phyloP scores from a whole-genome alignment of 192 early-diverging fungal species.

The Podila clonocystis region DNA sequence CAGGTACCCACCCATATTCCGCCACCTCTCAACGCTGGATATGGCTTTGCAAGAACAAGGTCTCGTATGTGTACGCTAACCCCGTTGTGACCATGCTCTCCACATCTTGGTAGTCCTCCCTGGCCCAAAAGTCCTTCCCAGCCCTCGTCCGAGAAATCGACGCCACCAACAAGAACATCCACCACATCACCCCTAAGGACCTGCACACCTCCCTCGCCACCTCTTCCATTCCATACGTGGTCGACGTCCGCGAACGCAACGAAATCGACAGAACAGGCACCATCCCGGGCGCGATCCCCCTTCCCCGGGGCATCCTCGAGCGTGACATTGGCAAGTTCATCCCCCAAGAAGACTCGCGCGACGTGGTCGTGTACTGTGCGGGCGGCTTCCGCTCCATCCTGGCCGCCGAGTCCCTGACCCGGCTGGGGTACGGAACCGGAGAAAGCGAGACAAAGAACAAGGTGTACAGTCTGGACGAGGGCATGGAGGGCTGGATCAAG shows the following conservation, averaged over 20 bases:
- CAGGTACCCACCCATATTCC: too few relatives aligned
- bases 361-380: constrained; percentile 64
- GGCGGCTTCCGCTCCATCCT: constrained; percentile 61
- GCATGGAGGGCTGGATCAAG: constrained; percentile 62
- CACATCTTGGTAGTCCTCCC: constrained; percentile 3
- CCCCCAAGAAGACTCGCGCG: constrained; percentile 46
- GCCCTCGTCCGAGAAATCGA: constrained; percentile 43
- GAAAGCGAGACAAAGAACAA: constrained; percentile 17
- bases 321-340: constrained; percentile 57
- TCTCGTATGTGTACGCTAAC: background rate
- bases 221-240: constrained; percentile 23
- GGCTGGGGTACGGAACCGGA: constrained; percentile 54
- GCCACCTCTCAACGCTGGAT: too few relatives aligned
- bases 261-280: constrained; percentile 53
- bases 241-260: constrained; percentile 62
- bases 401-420: constrained; percentile 59
- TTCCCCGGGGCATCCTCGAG: constrained; percentile 61
- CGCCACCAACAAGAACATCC: constrained; percentile 37
- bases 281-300: constrained; percentile 58
- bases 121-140: constrained; percentile 39
- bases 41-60: background rate
- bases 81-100: background rate
- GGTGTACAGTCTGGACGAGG: constrained; percentile 58
- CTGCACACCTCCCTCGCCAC: constrained; percentile 13
- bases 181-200: constrained; percentile 38